A percentile compares a stretch with the other conserved stretches of the same genome.
Evolutionary conservation across 2,329 filamentous ascomycete species (phyloP).

Genomic region (Juglanconis sp.): DNA sequence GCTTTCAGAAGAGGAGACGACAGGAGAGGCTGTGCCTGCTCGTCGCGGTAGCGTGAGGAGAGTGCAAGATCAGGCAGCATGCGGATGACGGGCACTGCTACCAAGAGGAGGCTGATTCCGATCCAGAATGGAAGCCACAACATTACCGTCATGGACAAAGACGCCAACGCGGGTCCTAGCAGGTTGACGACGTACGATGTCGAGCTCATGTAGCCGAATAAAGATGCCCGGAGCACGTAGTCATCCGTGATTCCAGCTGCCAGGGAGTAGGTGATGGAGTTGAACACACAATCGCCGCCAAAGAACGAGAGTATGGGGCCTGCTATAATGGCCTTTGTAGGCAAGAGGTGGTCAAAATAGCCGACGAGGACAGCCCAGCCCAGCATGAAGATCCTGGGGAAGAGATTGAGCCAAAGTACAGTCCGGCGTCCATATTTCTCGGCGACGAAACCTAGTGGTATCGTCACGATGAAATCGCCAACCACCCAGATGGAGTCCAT

Average conservation of each 20-base stretch:
- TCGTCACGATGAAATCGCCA: conserved; percentile 48
- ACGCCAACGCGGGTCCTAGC: conserved; percentile 44
- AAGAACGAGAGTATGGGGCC: conserved; percentile 42
- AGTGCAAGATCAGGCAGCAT: conserved; percentile 24
- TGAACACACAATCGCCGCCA: conserved; percentile 49
- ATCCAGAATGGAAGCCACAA: conserved; percentile 44
- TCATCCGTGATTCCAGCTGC: conserved; percentile 43
- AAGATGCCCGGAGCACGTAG: conserved; percentile 39
- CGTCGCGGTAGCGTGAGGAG: conserved; percentile 24
- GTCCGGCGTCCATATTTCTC: conserved; percentile 38
- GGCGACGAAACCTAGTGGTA: conserved; percentile 44
- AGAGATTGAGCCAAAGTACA: conserved; percentile 42
- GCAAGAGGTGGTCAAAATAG: conserved; percentile 34
- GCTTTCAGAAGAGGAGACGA: conserved; percentile 38
- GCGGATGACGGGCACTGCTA: conserved; percentile 31
- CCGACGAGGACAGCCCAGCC: conserved; percentile 38
- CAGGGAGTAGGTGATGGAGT: conserved; percentile 45
- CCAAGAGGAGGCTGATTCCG: conserved; percentile 33
- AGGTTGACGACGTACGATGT: conserved; percentile 44
- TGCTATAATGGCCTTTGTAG: conserved; percentile 36
- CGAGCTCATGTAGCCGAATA: conserved; percentile 50
- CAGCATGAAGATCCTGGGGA: conserved; percentile 39
- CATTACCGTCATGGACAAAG: conserved; percentile 40
- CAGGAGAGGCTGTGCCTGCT: conserved; percentile 34
- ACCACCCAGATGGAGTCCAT: conserved; percentile 50